Conservation (phyloP, 768 basidiomycete genomes). For the Clitopilus hobsonii region DNA sequence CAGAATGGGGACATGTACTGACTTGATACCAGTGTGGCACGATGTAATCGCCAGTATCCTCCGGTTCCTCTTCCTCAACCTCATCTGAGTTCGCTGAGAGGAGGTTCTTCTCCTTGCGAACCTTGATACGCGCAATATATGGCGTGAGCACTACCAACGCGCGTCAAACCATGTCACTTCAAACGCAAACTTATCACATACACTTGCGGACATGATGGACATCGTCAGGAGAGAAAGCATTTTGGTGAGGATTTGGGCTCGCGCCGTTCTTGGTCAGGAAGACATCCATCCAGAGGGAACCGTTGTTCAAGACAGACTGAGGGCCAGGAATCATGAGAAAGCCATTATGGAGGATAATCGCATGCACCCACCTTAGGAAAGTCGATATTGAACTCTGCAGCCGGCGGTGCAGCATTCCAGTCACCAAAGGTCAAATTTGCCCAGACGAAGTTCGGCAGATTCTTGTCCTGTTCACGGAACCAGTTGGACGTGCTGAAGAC, state of each 20-base stretch:
- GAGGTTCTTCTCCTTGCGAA: constrained; percentile 81
- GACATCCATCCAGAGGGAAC: constrained; percentile 79
- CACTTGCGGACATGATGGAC: constrained; percentile 75
- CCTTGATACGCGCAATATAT: constrained; percentile 69
- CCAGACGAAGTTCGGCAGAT: constrained; percentile 71
- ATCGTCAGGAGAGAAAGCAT: constrained; percentile 45
- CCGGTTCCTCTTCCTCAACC: constrained; percentile 33
- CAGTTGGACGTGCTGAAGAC: constrained; percentile 53
- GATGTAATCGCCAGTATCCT: constrained; percentile 54
- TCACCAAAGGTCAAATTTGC: constrained; percentile 74
- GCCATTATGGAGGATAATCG: constrained; percentile 1
- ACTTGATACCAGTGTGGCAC: constrained; percentile 84
- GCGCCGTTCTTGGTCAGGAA: constrained; percentile 65
- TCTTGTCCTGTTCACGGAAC: constrained; percentile 41
- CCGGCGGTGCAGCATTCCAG: constrained; percentile 47
- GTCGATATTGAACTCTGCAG: constrained; percentile 52
- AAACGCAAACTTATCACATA: constrained; percentile 29
- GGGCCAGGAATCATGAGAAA: background rate
- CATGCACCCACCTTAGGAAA: constrained; percentile 57
- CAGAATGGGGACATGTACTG: constrained; percentile 13
- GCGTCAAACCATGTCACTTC: background rate
- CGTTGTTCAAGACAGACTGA: constrained; percentile 75
- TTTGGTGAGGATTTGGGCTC: constrained; percentile 57
- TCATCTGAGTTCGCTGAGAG: constrained; percentile 42
- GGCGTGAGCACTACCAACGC: constrained; percentile 68